Conservation (phyloP, 352 stramenopile species). For the Pythium aphanidermatum region DNA sequence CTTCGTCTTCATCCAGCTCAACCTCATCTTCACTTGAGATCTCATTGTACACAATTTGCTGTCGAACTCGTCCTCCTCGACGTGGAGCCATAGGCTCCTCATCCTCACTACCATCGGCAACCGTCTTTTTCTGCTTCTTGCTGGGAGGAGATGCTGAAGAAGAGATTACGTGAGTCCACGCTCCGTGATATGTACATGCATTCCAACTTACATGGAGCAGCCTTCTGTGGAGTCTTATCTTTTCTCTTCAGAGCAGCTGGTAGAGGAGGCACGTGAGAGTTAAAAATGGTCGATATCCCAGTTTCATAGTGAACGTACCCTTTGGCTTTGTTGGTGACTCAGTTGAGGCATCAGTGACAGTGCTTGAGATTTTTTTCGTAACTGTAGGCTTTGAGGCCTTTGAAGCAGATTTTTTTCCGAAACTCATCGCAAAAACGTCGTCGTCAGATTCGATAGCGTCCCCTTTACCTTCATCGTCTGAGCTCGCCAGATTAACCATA, state of each 20-base stretch:
- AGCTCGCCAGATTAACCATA: conserved; percentile 40
- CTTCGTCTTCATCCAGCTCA: conserved; percentile 22
- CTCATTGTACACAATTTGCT: conserved; percentile 32
- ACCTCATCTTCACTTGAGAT: conserved; percentile 54
- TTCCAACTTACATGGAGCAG: too few species aligned
- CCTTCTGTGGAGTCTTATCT: conserved; percentile 28
- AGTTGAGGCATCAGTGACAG: conserved; percentile 6
- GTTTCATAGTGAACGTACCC: conserved; percentile 10
- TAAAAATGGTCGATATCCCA: too few species aligned
- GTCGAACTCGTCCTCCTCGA: conserved; percentile 16
- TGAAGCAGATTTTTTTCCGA: conserved; percentile 30
- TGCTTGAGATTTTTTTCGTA: conserved; percentile 20
- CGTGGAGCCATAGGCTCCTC: conserved; percentile 6
- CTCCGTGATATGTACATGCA: too few species aligned
- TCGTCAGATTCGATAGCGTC: conserved; percentile 23
- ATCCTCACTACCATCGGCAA: conserved; percentile 15
- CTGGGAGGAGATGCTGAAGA: conserved; percentile 15
- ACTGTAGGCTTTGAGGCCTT: conserved; percentile 20
- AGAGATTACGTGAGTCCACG: too few species aligned
- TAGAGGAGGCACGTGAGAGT: too few species aligned
- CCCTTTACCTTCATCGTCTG: conserved; percentile 28
- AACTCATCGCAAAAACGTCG: conserved; percentile 64
- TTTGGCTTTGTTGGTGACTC: conserved; percentile 25
- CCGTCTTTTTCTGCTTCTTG: conserved; percentile 36
- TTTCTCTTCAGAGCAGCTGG: conserved; percentile 25